Evolutionary conservation across 2,329 filamentous ascomycete genomes (phyloP).

Genomic region (Pseudogymnoascus sp.): DNA sequence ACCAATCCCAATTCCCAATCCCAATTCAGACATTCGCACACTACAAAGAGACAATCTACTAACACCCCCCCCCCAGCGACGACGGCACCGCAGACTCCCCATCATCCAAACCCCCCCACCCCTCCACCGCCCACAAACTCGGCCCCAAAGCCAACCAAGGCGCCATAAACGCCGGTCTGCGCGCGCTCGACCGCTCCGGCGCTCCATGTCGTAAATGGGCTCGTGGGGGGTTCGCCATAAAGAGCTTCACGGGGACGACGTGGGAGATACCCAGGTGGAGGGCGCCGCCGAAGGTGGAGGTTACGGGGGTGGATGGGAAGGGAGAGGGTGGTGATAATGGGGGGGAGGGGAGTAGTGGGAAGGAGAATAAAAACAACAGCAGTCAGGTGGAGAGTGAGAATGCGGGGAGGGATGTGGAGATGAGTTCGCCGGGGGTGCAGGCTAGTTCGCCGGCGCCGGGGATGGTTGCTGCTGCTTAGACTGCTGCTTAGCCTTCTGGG

Average conservation of each 20-base stretch:
- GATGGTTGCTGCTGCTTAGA: not conserved
- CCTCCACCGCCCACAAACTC: constrained; percentile 59
- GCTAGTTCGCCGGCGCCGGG: constrained; percentile 40
- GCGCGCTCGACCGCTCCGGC: constrained; percentile 84
- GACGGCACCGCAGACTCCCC: constrained; percentile 53
- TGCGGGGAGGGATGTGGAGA: constrained; percentile 52
- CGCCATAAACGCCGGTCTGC: constrained; percentile 92
- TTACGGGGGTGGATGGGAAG: constrained; percentile 28
- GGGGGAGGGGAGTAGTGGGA: constrained; percentile 40
- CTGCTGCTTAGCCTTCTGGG: too few species aligned
- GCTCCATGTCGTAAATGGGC: constrained; percentile 90
- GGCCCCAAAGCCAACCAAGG: constrained; percentile 95
- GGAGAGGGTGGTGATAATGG: too few species aligned
- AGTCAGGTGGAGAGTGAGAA: constrained; percentile 44
- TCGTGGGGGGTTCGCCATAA: constrained; percentile 71
- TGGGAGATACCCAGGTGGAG: constrained; percentile 83
- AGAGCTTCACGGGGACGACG: constrained; percentile 81
- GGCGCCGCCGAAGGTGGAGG: constrained; percentile 52
- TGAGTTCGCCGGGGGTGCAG: constrained; percentile 32
- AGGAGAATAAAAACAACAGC: constrained; percentile 54
- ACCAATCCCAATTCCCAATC: not conserved
- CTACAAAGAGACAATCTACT: constrained; percentile 18
- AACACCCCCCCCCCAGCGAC: constrained; percentile 38
- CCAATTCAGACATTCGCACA: not conserved
- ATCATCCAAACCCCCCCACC: constrained; percentile 29